Base-by-base conservation (phyloP, 306 rosid species). In the Acacia acuminata region DNA sequence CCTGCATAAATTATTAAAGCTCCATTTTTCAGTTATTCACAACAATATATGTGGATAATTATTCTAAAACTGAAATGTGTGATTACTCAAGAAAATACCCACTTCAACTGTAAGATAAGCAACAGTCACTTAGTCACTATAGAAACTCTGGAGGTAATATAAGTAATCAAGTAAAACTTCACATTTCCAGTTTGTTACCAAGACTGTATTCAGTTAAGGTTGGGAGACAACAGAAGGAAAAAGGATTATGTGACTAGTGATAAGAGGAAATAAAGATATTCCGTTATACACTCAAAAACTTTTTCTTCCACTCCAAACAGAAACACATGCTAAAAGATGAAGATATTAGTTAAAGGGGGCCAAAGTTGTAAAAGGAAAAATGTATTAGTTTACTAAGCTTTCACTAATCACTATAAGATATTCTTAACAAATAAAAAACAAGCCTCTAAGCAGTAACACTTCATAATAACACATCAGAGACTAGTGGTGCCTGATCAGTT, bases 1-100 rank as follows among this genome's bases (percentile, higher is more conserved):
- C 98, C 99, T 93, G 47, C 83, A 83, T n/a, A 68, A 76, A 73
- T 81, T 71, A 65, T 79, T 55, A 73, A 42, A 79, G 83, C 58
- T 77, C 56, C 71, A 19, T 47, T 70, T n/a, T 77, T 34, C 64
- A 75, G 71, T 70, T 75, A 15, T 55, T 56, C 25, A 20, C 34
- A 67, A 66, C 16, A 25, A 78, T 36, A 65, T 47, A 71, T 48
- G 75, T 43, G 65, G 47, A 61, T 60, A 14, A 34, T 38, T 16
- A 74, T 48, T 30, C 11, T 42, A 84, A 75, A 74, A 36, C 19
- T 8, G 73, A 67, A 68, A 38, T 19, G 16, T 34, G 4, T 8
- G 22, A 36, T 9, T 34, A 38, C 44, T 19, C 5, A 34, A 68
- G 48, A 38, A 64, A 64, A 13, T 30, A 10, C 4, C 19, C 70